A percentile compares a stretch with the other conserved stretches of the same genome.
phyloP scores from a whole-genome alignment of 202 grass and related monocot genomes.

The Brachypodium distachyon region DNA sequence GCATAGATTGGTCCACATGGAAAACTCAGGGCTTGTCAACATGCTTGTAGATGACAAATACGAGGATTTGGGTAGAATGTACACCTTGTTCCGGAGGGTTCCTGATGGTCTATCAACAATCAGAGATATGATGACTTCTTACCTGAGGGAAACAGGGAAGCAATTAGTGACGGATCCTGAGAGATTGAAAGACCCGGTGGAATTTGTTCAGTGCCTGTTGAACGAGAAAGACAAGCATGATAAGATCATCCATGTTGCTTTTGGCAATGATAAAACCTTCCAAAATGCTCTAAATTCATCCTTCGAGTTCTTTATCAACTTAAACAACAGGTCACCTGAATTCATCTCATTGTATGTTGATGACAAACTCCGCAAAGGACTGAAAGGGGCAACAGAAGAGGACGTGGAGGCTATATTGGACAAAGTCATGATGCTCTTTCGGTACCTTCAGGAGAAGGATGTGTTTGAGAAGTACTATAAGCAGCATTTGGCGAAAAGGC shows the following conservation, averaged over 20 bases:
- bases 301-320: conserved; percentile 94
- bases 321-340: conserved; percentile 92
- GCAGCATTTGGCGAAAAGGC: conserved; percentile 87
- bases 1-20: conserved; percentile 94
- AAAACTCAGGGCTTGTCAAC: conserved; percentile 89
- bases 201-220: conserved; percentile 84
- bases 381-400: conserved; percentile 88
- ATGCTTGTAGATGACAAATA: conserved; percentile 92
- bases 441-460: conserved; percentile 98
- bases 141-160: conserved; percentile 81
- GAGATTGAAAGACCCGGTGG: conserved; percentile 88
- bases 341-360: conserved; percentile 97
- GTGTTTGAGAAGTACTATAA: conserved; percentile 99
- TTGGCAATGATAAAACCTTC: conserved; percentile 95
- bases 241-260: conserved; percentile 85
- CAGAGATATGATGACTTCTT: conserved; percentile 82
- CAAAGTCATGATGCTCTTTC: conserved; percentile 98
- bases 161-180: conserved; percentile 80
- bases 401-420: conserved; percentile 85
- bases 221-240: conserved; percentile 96
- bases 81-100: conserved; percentile 84
- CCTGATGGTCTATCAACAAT: conserved; percentile 75
- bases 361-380: conserved; percentile 89
- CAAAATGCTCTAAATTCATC: conserved; percentile 95
- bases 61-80: conserved; percentile 77